These are phyloP conservation scores for Actinomucor elegans DNA, from an alignment of 371 early-diverging fungal species.

Conservation along the genomic window DNA sequence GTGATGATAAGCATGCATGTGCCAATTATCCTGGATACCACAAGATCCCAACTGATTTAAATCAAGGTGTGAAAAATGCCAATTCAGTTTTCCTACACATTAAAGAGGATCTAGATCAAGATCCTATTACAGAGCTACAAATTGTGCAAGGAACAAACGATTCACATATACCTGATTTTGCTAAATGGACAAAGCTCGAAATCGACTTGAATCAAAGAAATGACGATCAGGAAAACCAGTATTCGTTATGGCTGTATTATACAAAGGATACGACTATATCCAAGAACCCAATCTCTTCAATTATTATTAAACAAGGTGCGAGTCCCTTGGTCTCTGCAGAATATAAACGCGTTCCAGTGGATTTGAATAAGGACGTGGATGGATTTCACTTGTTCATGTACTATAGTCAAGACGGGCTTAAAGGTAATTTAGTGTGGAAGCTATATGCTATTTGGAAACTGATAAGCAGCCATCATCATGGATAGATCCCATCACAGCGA, in stretches of 20 bases:
- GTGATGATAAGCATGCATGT: constrained; percentile 27
- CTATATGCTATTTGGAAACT: too few relatives aligned
- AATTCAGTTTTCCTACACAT: constrained; percentile 44
- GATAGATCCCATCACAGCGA: constrained; percentile 52
- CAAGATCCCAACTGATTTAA: constrained; percentile 43
- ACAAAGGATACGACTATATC: constrained; percentile 30
- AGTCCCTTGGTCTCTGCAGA: constrained; percentile 31
- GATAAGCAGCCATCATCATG: too few relatives aligned
- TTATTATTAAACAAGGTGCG: constrained; percentile 28
- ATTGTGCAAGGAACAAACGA: constrained; percentile 13
- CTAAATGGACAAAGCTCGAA: constrained; percentile 22
- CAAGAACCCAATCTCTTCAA: constrained; percentile 27
- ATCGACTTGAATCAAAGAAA: constrained; percentile 34
- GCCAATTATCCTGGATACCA: constrained; percentile 41
- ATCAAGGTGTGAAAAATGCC: constrained; percentile 35
- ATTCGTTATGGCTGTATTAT: constrained; percentile 26
- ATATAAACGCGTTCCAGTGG: constrained; percentile 32
- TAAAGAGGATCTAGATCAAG: constrained; percentile 27
- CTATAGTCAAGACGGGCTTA: constrained; percentile 29
- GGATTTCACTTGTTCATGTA: constrained; percentile 31
- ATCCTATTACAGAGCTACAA: constrained; percentile 26
- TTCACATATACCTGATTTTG: constrained; percentile 1
- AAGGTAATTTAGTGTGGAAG: constrained; percentile 16
- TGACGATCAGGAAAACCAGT: constrained; percentile 13
- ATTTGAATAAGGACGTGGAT: constrained; percentile 34